A percentile compares a stretch with the other conserved stretches of the same genome.
These are phyloP conservation scores for Metschnikowia peoriensis DNA, from an alignment of 805 yeast genomes.

Conservation along the genomic window DNA sequence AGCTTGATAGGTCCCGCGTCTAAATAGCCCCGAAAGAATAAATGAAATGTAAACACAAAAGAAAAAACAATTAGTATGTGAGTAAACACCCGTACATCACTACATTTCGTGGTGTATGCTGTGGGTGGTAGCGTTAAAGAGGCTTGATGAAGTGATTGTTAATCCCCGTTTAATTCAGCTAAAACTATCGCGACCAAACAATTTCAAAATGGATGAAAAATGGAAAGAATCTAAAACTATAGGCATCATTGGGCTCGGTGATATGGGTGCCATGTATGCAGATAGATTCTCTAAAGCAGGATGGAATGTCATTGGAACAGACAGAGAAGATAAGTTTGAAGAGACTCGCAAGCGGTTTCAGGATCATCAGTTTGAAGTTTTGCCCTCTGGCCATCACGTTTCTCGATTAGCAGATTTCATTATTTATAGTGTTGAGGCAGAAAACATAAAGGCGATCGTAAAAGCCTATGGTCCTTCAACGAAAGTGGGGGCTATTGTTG, in stretches of 20 bases:
- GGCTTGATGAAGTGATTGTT: no score
- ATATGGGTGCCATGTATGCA: slow-evolving; percentile 93
- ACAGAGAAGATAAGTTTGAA: slow-evolving; percentile 63
- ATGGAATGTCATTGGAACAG: slow-evolving; percentile 88
- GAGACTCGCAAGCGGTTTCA: slow-evolving; percentile 39
- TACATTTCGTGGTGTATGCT: no score
- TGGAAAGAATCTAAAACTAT: slow-evolving; percentile 46
- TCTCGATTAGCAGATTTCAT: slow-evolving; percentile 79
- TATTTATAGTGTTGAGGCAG: slow-evolving; percentile 93
- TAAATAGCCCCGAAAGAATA: no score
- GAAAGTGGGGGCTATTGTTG: slow-evolving; percentile 84
- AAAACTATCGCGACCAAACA: background rate
- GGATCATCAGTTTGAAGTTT: slow-evolving; percentile 50
- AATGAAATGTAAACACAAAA: no score
- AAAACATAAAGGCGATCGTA: slow-evolving; percentile 71
- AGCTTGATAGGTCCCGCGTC: no score
- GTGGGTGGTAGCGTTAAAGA: no score
- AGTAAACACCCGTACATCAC: background rate
- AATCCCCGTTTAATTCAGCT: no score
- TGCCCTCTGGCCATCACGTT: slow-evolving; percentile 80
- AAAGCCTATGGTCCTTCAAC: slow-evolving; percentile 80
- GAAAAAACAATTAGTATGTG: no score
- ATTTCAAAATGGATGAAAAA: background rate
- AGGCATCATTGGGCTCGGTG: slow-evolving; percentile 95
- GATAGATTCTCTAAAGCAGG: slow-evolving; percentile 74